A percentile compares a stretch with the other conserved stretches of the same genome.
Conservation (phyloP, 257 asterid species). For the Ballota nigra region DNA sequence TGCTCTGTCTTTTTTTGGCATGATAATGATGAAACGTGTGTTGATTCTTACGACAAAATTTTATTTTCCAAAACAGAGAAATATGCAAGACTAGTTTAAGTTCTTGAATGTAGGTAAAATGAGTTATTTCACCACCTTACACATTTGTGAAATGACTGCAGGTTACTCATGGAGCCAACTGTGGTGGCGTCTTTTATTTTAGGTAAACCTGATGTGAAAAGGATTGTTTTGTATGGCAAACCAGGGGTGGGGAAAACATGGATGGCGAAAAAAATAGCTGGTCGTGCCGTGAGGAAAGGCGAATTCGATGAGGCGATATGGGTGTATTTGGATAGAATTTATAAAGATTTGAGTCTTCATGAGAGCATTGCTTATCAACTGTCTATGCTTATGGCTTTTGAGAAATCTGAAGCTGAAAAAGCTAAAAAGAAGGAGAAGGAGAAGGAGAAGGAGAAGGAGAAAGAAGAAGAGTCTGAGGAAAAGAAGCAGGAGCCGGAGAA, state of each 20-base stretch:
- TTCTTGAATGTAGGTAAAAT: neutral
- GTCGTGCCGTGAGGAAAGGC: constrained; percentile 10
- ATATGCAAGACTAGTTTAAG: neutral
- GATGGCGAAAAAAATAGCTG: constrained; percentile 33
- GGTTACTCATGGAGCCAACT: neutral
- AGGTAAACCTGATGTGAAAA: neutral
- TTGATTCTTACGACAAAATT: too few species aligned
- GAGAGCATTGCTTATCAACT: constrained; percentile 27
- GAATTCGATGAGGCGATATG: constrained; percentile 26
- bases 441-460: neutral
- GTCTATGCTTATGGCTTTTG: neutral
- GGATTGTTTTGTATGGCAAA: constrained; percentile 24
- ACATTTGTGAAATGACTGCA: constrained; percentile 17
- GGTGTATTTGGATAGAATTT: constrained; percentile 26
- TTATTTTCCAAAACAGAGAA: neutral
- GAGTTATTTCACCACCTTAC: neutral
- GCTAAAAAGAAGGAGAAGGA: neutral
- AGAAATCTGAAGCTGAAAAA: neutral
- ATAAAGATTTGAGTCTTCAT: neutral
- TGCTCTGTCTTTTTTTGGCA: neutral
- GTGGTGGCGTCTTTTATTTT: neutral
- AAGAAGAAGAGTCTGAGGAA: neutral
- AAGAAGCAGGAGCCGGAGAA: too few species aligned
- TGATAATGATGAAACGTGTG: neutral
- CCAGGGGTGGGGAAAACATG: constrained; percentile 45